Percentiles rank a stretch among this genome's conserved stretches.
phyloP scores from a whole-genome alignment of 768 basidiomycete genomes.

The Sporobolomyces phaffii region DNA sequence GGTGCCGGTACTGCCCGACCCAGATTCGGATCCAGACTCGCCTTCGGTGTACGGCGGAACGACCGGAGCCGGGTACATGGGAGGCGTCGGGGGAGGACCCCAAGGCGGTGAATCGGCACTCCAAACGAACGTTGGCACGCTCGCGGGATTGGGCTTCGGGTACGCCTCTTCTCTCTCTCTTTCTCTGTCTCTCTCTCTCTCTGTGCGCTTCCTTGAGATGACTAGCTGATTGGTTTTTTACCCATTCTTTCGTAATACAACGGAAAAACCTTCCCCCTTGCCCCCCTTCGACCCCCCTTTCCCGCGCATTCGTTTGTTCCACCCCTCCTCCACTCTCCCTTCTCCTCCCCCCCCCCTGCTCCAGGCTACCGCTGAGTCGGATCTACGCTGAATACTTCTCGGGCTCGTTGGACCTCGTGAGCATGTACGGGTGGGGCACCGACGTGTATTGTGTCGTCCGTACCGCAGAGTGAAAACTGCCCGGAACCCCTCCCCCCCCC shows the following conservation, averaged over 20 bases:
- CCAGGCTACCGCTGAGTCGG: slow-evolving; percentile 40
- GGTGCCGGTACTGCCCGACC: slow-evolving; percentile 44
- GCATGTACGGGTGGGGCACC: slow-evolving; percentile 76
- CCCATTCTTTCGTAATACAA: too few species aligned
- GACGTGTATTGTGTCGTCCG: slow-evolving; percentile 28
- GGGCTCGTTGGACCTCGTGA: slow-evolving; percentile 72
- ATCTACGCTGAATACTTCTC: slow-evolving; percentile 64
- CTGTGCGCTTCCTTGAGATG: too few species aligned
- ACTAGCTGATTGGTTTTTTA: too few species aligned
- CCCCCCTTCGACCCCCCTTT: too few species aligned
- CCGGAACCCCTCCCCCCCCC: too few species aligned
- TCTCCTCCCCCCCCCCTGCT: too few species aligned
- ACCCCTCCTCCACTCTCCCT: too few species aligned
- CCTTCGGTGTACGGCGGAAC: slow-evolving; percentile 51
- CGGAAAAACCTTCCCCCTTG: too few species aligned
- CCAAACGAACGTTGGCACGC: slow-evolving; percentile 76
- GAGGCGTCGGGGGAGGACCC: slow-evolving; percentile 58
- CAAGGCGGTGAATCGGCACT: slow-evolving; percentile 73
- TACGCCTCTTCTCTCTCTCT: slow-evolving; percentile 52
- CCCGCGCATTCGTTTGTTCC: too few species aligned
- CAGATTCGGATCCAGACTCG: slow-evolving; percentile 38
- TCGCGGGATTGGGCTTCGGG: slow-evolving; percentile 83
- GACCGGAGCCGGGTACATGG: slow-evolving; percentile 46
- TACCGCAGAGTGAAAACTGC: slow-evolving; percentile 23
- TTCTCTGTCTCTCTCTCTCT: too few species aligned